These are phyloP conservation scores for Penstemon davidsonii DNA, from an alignment of 257 asterid genomes.

Conservation along the genomic window DNA sequence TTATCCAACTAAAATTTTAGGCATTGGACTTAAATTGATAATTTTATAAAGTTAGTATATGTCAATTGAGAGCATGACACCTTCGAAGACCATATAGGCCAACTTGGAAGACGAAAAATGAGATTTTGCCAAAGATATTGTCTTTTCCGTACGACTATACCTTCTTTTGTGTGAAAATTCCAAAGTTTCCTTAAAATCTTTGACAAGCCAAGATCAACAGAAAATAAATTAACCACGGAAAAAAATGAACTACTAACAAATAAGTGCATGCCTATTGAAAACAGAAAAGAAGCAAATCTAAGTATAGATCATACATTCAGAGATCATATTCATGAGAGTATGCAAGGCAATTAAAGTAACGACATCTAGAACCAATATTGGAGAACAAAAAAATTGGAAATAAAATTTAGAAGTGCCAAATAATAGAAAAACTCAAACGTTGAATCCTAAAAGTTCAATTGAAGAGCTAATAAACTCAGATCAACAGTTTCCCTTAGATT, in stretches of 20 bases:
- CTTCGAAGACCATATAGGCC: no score
- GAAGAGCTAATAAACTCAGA: constrained; percentile 24
- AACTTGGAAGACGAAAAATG: no score
- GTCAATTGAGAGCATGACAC: no score
- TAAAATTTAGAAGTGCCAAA: background rate
- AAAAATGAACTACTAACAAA: background rate
- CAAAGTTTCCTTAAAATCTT: background rate
- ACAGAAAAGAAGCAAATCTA: constrained; percentile 13
- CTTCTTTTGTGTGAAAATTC: background rate
- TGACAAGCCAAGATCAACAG: background rate
- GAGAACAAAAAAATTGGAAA: background rate
- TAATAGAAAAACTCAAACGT: constrained; percentile 6
- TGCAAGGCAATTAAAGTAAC: constrained; percentile 8
- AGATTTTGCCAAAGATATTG: no score
- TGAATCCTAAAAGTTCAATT: constrained; percentile 1
- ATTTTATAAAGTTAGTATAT: no score
- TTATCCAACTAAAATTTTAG: no score
- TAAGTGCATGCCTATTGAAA: background rate
- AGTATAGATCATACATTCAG: constrained; percentile 26
- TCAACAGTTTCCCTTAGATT: constrained; percentile 16
- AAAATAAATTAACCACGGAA: background rate
- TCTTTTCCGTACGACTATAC: background rate
- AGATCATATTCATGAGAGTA: background rate
- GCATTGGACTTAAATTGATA: no score
- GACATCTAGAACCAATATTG: background rate